phyloP scores from a whole-genome alignment of 176 grass and related monocot genomes.

The Juncus effusus region DNA sequence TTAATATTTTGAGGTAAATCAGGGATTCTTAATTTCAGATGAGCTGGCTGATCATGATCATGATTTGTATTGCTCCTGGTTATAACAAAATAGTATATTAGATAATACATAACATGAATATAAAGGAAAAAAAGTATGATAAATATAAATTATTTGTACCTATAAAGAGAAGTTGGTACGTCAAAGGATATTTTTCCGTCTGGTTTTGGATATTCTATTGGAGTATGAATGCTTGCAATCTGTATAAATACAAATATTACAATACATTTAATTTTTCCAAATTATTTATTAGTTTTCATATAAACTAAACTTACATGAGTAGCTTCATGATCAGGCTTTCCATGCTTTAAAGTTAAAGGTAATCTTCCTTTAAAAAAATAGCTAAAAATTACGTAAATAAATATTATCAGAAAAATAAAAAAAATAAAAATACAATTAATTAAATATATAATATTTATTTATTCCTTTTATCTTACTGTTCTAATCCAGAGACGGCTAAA shows the following conservation, averaged over 20 bases:
- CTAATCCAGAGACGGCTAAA: constrained; percentile 85
- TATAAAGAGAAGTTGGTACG: constrained; percentile 88
- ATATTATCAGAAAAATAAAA: constrained; percentile 22
- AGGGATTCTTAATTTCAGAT: constrained; percentile 74
- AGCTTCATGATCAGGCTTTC: constrained; percentile 82
- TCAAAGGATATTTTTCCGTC: constrained; percentile 86
- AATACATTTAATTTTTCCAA: constrained; percentile 9
- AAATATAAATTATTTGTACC: constrained; percentile 32
- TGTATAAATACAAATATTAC: constrained; percentile 34
- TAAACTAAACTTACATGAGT: constrained; percentile 79
- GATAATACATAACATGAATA: neutral
- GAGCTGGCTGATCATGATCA: constrained; percentile 93
- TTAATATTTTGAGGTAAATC: constrained; percentile 65
- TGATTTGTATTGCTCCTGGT: constrained; percentile 97
- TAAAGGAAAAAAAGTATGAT: constrained; percentile 6
- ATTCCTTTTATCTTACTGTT: constrained; percentile 47
- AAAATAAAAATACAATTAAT: too few species aligned
- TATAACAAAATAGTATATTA: constrained; percentile 1
- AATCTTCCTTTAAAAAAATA: constrained; percentile 81
- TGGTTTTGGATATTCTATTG: constrained; percentile 69
- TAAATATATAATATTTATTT: too few species aligned
- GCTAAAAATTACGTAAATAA: constrained; percentile 34
- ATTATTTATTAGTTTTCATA: too few species aligned
- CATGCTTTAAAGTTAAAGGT: constrained; percentile 86
- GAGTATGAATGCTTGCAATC: constrained; percentile 50